Evolutionary conservation across 2,329 filamentous ascomycete species (phyloP).

Genomic region (Microthyrium microscopicum): DNA sequence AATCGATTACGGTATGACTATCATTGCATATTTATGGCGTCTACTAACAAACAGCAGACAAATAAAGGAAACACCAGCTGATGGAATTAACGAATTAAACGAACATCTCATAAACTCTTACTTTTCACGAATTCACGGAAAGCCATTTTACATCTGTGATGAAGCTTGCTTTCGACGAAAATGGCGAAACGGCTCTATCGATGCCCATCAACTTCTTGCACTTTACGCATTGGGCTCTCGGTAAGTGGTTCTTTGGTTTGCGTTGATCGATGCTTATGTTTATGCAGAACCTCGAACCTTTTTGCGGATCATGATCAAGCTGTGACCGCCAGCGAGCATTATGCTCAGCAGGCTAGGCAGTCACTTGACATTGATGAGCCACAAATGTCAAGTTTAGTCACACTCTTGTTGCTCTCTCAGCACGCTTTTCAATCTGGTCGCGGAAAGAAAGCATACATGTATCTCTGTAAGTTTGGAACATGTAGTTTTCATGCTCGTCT

Average conservation of each 20-base stretch:
- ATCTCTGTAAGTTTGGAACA: constrained; percentile 43
- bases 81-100: constrained; percentile 22
- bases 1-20: no score
- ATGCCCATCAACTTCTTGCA: constrained; percentile 32
- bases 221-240: constrained; percentile 32
- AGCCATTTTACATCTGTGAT: constrained; percentile 68
- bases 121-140: constrained; percentile 63
- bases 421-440: constrained; percentile 63
- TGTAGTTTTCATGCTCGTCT: constrained; percentile 10
- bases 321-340: constrained; percentile 53
- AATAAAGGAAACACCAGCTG: no score
- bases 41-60: no score
- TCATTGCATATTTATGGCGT: no score
- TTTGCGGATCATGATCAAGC: constrained; percentile 49
- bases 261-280: background rate
- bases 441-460: constrained; percentile 76
- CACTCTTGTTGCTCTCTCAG: constrained; percentile 56
- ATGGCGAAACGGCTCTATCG: constrained; percentile 50
- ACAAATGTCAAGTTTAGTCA: constrained; percentile 60
- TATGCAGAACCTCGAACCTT: constrained; percentile 1
- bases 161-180: constrained; percentile 58
- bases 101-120: constrained; percentile 61
- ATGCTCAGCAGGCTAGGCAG: constrained; percentile 49
- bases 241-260: constrained; percentile 16
- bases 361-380: constrained; percentile 68